Evolutionary conservation across 1,284 basidiomycete species (phyloP).

Genomic region (Marasmius fiardii): DNA sequence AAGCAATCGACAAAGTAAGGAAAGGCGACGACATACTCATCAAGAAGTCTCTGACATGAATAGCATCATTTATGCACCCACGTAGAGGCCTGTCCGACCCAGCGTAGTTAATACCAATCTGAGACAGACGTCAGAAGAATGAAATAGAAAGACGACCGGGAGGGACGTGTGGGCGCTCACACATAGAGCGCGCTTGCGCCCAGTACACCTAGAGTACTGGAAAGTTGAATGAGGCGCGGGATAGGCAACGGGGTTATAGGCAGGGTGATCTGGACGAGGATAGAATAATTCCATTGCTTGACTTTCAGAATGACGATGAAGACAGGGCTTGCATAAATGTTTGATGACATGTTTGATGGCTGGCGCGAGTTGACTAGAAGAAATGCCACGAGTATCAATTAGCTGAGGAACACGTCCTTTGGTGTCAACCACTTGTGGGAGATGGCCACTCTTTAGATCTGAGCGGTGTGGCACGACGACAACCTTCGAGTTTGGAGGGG

Average conservation of each 20-base stretch:
- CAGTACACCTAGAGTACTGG: conserved; percentile 70
- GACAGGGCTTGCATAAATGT: neutral
- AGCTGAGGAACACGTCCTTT: no score
- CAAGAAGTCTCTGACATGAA: conserved; percentile 68
- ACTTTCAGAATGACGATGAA: neutral
- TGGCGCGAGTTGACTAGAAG: neutral
- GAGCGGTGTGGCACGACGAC: no score
- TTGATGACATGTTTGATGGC: neutral
- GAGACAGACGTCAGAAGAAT: conserved; percentile 1
- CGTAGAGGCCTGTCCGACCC: conserved; percentile 60
- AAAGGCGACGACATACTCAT: conserved; percentile 38
- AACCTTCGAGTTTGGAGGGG: neutral
- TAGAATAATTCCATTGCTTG: neutral
- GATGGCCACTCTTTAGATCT: no score
- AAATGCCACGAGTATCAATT: neutral
- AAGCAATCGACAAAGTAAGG: no score
- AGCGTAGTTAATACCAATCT: conserved; percentile 81
- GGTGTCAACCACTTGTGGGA: no score
- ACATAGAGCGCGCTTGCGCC: conserved; percentile 69
- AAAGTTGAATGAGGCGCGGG: conserved; percentile 29
- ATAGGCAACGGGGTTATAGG: conserved; percentile 11
- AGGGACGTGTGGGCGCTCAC: conserved; percentile 33
- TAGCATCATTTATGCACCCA: conserved; percentile 78
- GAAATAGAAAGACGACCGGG: conserved; percentile 9
- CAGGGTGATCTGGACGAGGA: conserved; percentile 9